Percentiles rank a stretch among this genome's conserved stretches.
Conservation (phyloP, 495 filamentous ascomycete genomes). For the Talaromyces ruber region DNA sequence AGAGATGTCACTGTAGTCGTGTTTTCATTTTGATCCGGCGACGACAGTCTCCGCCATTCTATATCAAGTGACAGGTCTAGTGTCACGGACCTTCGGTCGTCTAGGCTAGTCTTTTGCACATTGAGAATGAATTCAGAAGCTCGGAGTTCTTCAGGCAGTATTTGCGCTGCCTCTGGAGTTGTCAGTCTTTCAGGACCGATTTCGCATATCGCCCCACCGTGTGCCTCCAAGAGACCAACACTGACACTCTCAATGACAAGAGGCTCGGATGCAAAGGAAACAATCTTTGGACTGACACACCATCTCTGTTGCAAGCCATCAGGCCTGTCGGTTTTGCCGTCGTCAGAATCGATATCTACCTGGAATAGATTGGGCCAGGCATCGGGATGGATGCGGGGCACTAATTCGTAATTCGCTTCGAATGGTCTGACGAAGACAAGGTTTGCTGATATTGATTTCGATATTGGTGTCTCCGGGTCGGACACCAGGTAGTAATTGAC, state of each 20-base stretch:
- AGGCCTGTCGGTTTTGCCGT: constrained; percentile 16
- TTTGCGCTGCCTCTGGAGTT: constrained; percentile 21
- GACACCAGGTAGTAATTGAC: constrained; percentile 69
- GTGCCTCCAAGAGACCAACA: constrained; percentile 43
- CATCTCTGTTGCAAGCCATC: constrained; percentile 75
- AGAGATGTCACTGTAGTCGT: constrained; percentile 44
- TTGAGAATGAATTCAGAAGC: constrained; percentile 64
- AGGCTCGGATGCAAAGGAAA: constrained; percentile 64
- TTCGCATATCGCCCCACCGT: constrained; percentile 43
- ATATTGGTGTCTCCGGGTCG: constrained; percentile 76
- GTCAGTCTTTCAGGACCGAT: constrained; percentile 31
- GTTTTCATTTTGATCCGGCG: constrained; percentile 9
- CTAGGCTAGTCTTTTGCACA: constrained; percentile 63
- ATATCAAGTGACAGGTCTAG: constrained; percentile 71
- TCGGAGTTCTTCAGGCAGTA: constrained; percentile 55
- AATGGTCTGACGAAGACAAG: constrained; percentile 74
- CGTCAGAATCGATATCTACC: constrained; percentile 29
- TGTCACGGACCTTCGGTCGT: constrained; percentile 64
- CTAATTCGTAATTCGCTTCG: constrained; percentile 78
- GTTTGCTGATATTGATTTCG: constrained; percentile 56
- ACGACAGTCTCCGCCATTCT: constrained; percentile 55
- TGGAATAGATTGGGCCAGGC: constrained; percentile 84
- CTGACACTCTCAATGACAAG: constrained; percentile 59
- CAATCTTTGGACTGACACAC: constrained; percentile 63
- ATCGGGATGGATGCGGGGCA: constrained; percentile 64